These are phyloP conservation scores for Dipteronia sinensis DNA, from an alignment of 345 rosid species.

Conservation along the genomic window DNA sequence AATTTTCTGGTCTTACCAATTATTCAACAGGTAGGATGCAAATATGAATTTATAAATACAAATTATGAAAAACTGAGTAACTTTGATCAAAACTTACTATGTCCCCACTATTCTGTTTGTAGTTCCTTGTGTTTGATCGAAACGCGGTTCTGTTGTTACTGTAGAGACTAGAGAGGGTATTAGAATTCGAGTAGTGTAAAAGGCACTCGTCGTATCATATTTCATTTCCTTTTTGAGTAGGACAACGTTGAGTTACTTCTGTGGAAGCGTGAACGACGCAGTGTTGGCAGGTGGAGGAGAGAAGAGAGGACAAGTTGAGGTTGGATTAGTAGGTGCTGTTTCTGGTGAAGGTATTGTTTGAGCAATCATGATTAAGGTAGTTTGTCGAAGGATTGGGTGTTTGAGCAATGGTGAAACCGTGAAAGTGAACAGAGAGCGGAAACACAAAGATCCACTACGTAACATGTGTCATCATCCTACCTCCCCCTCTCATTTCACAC, in stretches of 20 bases:
- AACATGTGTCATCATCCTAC: too few species aligned
- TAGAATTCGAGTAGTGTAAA: constrained; percentile 36
- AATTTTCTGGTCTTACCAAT: too few species aligned
- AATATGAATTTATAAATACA: too few species aligned
- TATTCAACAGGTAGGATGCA: too few species aligned
- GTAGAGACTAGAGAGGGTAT: constrained; percentile 30
- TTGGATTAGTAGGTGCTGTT: constrained; percentile 45
- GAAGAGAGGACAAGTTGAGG: constrained; percentile 40
- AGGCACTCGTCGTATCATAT: constrained; percentile 25
- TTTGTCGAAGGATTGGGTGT: background rate
- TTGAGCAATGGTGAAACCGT: background rate
- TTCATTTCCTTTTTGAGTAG: background rate
- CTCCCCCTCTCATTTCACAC: too few species aligned
- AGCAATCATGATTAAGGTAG: background rate
- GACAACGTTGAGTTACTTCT: constrained; percentile 24
- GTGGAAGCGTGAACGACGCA: constrained; percentile 36
- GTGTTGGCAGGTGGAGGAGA: constrained; percentile 29
- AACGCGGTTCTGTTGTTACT: background rate
- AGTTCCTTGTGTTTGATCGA: constrained; percentile 31
- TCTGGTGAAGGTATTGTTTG: constrained; percentile 27
- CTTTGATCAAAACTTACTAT: background rate
- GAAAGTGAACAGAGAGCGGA: background rate
- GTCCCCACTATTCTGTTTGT: constrained; percentile 62
- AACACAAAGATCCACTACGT: background rate
- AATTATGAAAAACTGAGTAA: too few species aligned